phyloP scores from a whole-genome alignment of 257 asterid genomes.

The Capsicum pubescens region DNA sequence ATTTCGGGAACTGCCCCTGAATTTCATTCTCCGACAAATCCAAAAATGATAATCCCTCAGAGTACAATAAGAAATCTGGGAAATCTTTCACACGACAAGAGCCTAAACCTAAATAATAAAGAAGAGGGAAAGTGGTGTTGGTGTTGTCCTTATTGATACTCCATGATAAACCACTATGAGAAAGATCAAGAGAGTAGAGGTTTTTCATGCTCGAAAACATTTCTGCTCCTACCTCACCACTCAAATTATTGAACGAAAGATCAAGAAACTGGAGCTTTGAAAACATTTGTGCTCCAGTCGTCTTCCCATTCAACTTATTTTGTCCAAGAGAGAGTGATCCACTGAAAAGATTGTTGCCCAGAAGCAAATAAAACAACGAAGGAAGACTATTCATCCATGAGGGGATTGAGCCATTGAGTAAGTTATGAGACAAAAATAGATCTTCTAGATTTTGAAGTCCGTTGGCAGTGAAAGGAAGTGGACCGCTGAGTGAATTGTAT shows the following conservation, averaged over 20 bases:
- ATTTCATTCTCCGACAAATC: no score
- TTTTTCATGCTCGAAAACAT: no score
- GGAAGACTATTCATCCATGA: no score
- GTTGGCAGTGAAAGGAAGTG: neutral
- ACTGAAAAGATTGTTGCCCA: neutral
- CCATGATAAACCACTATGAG: neutral
- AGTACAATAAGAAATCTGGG: no score
- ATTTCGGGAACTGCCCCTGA: no score
- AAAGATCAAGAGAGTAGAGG: no score
- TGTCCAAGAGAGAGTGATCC: conserved; percentile 19
- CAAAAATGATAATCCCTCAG: no score
- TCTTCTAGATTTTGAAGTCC: neutral
- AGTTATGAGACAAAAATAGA: no score
- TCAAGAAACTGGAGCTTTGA: neutral
- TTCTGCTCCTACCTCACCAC: no score
- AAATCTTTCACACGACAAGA: no score
- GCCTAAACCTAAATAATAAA: neutral
- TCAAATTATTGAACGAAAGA: no score
- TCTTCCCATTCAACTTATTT: conserved; percentile 2
- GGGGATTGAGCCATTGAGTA: no score
- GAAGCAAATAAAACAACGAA: neutral
- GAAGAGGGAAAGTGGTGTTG: neutral
- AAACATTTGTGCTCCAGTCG: neutral
- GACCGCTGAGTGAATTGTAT: neutral
- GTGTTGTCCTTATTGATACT: neutral